Evolutionary conservation across 192 early-diverging fungal species (phyloP).

Genomic region (Coemansia sp.): DNA sequence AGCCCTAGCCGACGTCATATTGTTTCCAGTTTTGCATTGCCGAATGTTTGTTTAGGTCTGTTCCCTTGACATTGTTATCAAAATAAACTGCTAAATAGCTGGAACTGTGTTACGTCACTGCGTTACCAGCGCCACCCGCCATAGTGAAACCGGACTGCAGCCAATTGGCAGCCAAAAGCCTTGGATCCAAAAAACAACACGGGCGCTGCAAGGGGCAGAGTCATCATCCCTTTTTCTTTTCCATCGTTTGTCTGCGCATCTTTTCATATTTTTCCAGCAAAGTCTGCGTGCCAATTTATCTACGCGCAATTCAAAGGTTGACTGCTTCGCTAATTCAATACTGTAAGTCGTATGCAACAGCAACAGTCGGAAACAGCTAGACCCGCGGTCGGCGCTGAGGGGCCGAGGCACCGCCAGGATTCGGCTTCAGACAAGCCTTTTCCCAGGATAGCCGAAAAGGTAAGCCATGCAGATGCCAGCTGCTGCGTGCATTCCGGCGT

Average conservation of each 20-base stretch:
- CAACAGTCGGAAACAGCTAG: slow-evolving; percentile 9
- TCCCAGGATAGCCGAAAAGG: slow-evolving; percentile 29
- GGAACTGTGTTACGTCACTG: neutral
- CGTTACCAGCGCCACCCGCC: neutral
- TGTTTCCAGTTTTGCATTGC: neutral
- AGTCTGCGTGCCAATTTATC: neutral
- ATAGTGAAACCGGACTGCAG: neutral
- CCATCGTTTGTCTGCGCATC: neutral
- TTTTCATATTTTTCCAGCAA: neutral
- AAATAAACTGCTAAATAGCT: neutral
- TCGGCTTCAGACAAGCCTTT: slow-evolving; percentile 14
- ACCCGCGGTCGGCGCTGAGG: neutral
- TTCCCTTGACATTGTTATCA: too few species aligned
- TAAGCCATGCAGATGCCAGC: slow-evolving; percentile 5
- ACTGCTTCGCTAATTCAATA: neutral
- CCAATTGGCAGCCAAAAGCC: neutral
- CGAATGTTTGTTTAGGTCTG: neutral
- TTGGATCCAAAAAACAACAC: neutral
- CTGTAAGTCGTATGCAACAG: slow-evolving; percentile 5
- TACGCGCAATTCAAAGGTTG: neutral
- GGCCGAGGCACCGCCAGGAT: neutral
- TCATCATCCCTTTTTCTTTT: slow-evolving; percentile 2
- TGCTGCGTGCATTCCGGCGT: neutral
- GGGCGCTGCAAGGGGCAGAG: neutral
- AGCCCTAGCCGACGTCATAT: slow-evolving; percentile 15